Base-by-base conservation (phyloP, 2,329 filamentous ascomycete genomes). In the Ceratocystis destructans region DNA sequence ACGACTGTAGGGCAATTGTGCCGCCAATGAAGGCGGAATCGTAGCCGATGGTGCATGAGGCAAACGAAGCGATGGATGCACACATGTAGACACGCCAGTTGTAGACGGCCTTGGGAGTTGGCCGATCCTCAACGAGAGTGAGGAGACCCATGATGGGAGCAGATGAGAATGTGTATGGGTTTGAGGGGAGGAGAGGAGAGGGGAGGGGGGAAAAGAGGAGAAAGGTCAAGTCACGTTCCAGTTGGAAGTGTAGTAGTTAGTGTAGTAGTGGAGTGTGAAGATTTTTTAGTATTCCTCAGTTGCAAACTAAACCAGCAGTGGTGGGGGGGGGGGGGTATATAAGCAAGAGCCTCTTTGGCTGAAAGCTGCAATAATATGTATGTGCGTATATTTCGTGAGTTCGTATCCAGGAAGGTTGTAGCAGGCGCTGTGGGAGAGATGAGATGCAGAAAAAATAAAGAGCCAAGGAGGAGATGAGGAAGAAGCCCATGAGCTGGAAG, bases 11-110 rank as follows among this genome's bases (percentile, higher is more conserved):
- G 1, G 87, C 83, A 41, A 92, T 77, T 1, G 89, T 91, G 0
- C 86, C 89, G 69, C 87, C 88, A 70, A 92, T 91, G 75, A 92
- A 92, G 69, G 89, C 86, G 64, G 83, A 87, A 73, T 91, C 66
- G 10, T 68, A 68, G 28, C 66, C 66, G 65, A 84, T 83, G 72
- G 79, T 81, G 72, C 80, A 82, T 46, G 82, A 79, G 37, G 81
- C 80, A 67, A 82, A 82, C 1, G 82, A 83, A 25, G 81, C 81
- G 28, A 82, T 76, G 57, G 77, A 75, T 8, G 82, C 82, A 70
- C 78, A 82, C 33, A 74, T 72, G 71, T 84, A 84, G 67, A 84
- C 80, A 50, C 82, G 79, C 82, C 82, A 84, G 74, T 84, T 84
- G 77, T 84, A 84, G 68, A 84, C 81, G 68, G 77, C 77, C 70